These are phyloP conservation scores for Blastocystis sp. DNA, from an alignment of 352 stramenopile species.

Conservation along the genomic window DNA sequence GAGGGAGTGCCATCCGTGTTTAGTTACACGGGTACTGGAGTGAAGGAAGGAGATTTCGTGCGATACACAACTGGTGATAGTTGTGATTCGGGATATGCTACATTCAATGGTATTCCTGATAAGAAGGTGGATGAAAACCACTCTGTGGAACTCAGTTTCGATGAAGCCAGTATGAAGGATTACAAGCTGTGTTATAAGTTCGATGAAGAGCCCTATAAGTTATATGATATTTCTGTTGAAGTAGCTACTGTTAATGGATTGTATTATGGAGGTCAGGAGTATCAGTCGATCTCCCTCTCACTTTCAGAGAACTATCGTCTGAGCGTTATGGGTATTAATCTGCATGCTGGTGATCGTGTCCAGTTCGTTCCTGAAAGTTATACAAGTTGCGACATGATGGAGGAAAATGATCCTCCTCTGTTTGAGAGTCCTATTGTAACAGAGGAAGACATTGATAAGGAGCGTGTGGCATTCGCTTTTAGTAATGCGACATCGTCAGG, in stretches of 20 bases:
- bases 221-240: conserved; percentile 15
- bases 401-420: not conserved
- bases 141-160: conserved; percentile 18
- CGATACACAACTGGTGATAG: conserved; percentile 18
- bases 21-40: not conserved
- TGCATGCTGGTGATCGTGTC: conserved; percentile 35
- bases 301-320: not conserved
- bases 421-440: not conserved
- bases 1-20: not conserved
- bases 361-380: conserved; percentile 9
- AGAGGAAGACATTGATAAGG: conserved; percentile 19
- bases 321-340: conserved; percentile 25
- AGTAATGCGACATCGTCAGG: not conserved
- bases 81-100: not conserved
- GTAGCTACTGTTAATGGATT: conserved; percentile 33
- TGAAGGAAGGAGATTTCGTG: conserved; percentile 48
- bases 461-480: not conserved
- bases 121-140: conserved; percentile 4
- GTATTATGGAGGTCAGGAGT: not conserved
- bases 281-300: conserved; percentile 2
- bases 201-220: conserved; percentile 61
- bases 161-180: not conserved
- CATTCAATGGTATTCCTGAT: conserved; percentile 36
- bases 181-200: conserved; percentile 63
- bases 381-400: not conserved